Evolutionary conservation across 1,139 yeast genomes (phyloP).

Genomic region (Saccharomyces hybrid): DNA sequence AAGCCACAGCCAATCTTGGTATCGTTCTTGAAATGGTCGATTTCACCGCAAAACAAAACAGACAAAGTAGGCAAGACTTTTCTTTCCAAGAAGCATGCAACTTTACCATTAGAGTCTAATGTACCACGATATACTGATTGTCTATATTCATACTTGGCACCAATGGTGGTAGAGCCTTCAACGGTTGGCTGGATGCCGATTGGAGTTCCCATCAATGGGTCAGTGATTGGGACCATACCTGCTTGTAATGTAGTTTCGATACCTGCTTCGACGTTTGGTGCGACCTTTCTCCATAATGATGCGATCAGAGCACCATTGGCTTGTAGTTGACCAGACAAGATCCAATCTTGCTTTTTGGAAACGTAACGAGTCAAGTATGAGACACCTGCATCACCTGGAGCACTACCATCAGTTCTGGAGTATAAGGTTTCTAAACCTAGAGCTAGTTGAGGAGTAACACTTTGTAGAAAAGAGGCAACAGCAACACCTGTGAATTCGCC

Average conservation of each 20-base stretch:
- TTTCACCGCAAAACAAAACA: slow-evolving; percentile 84
- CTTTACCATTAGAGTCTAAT: slow-evolving; percentile 85
- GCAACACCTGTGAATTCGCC: slow-evolving; percentile 81
- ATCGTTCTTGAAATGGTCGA: slow-evolving; percentile 80
- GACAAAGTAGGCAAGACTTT: slow-evolving; percentile 89
- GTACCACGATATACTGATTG: slow-evolving; percentile 95
- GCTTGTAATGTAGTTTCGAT: slow-evolving; percentile 84
- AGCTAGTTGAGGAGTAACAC: slow-evolving; percentile 74
- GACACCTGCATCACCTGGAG: slow-evolving; percentile 89
- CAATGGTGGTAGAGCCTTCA: slow-evolving; percentile 88
- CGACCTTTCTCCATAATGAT: slow-evolving; percentile 88
- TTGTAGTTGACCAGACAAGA: slow-evolving; percentile 88
- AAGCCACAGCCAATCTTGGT: slow-evolving; percentile 88
- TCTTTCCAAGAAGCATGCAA: slow-evolving; percentile 84
- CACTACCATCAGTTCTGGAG: slow-evolving; percentile 63
- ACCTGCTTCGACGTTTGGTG: slow-evolving; percentile 94
- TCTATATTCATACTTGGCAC: slow-evolving; percentile 97
- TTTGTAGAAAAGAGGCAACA: slow-evolving; percentile 84
- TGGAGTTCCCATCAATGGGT: slow-evolving; percentile 75
- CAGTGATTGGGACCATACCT: slow-evolving; percentile 68
- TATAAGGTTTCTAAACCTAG: slow-evolving; percentile 91
- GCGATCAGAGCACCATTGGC: slow-evolving; percentile 87
- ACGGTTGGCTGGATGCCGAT: slow-evolving; percentile 73
- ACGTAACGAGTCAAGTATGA: slow-evolving; percentile 88
- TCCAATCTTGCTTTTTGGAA: slow-evolving; percentile 65